These are phyloP conservation scores for Podospora pseudocomata DNA, from an alignment of 495 filamentous ascomycete genomes.

Conservation along the genomic window DNA sequence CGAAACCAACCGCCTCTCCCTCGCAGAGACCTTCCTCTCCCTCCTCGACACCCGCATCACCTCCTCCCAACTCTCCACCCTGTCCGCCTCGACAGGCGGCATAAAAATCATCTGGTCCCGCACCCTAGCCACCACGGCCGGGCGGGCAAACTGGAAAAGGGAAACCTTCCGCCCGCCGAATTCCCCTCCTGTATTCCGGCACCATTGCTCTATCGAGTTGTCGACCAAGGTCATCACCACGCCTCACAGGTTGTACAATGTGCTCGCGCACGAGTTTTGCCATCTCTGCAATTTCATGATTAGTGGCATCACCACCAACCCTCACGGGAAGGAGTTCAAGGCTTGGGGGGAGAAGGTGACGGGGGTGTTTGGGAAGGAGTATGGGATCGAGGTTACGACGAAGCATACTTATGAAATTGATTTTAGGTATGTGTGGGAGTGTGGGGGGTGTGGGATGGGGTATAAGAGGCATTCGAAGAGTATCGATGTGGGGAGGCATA, in stretches of 20 bases:
- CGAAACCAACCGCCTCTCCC: constrained; percentile 56
- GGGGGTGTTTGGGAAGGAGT: constrained; percentile 38
- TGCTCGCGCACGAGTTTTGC: constrained; percentile 91
- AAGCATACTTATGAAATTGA: constrained; percentile 84
- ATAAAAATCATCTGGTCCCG: constrained; percentile 79
- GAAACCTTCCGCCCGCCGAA: constrained; percentile 44
- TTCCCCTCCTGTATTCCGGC: constrained; percentile 34
- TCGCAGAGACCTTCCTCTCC: constrained; percentile 66
- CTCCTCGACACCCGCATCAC: constrained; percentile 70
- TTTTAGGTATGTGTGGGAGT: constrained; percentile 86
- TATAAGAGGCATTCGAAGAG: constrained; percentile 82
- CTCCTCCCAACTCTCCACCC: constrained; percentile 53
- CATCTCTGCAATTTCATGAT: constrained; percentile 89
- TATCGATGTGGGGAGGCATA: constrained; percentile 60
- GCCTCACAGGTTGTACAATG: constrained; percentile 75
- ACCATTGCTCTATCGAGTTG: constrained; percentile 80
- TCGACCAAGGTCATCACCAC: constrained; percentile 80
- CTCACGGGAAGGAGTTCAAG: constrained; percentile 85
- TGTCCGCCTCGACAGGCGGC: constrained; percentile 67
- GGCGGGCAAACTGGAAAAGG: constrained; percentile 76
- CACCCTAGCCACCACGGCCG: constrained; percentile 80
- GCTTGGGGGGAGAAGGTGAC: constrained; percentile 51
- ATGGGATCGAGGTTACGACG: constrained; percentile 70
- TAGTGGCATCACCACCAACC: constrained; percentile 58
- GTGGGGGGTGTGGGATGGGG: constrained; percentile 59